phyloP scores from a whole-genome alignment of 164 flowering plant species.

The Aristolochia fimbriata region DNA sequence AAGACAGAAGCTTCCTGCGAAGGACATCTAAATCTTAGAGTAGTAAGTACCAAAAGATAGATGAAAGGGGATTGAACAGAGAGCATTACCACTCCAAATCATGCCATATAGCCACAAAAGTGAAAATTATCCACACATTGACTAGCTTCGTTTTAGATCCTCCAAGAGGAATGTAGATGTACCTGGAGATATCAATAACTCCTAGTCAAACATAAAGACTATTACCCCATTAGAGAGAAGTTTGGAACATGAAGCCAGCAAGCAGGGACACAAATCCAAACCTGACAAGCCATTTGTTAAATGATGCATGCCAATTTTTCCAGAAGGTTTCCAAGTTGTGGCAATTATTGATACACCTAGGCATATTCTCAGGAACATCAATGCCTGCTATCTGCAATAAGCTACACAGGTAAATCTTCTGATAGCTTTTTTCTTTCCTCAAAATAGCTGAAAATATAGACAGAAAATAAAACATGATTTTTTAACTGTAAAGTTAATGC shows the following conservation, averaged over 20 bases:
- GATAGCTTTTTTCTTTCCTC: too few relatives aligned
- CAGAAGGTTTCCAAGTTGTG: slow-evolving; percentile 83
- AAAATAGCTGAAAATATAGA: too few relatives aligned
- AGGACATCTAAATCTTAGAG: slow-evolving; percentile 6
- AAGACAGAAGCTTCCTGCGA: slow-evolving; percentile 89
- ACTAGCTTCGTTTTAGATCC: slow-evolving; percentile 76
- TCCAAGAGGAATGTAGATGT: slow-evolving; percentile 94
- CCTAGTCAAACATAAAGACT: not conserved
- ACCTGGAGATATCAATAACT: slow-evolving; percentile 32
- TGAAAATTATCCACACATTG: slow-evolving; percentile 89
- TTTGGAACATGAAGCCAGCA: not conserved
- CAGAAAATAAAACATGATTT: too few relatives aligned
- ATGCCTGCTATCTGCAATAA: slow-evolving; percentile 62
- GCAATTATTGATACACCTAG: slow-evolving; percentile 90
- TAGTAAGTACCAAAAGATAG: too few relatives aligned
- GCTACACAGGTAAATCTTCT: too few relatives aligned
- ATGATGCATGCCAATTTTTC: slow-evolving; percentile 99
- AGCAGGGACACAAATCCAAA: slow-evolving; percentile 11
- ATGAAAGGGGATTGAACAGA: not conserved
- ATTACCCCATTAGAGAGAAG: not conserved
- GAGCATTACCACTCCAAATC: slow-evolving; percentile 81
- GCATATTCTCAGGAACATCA: slow-evolving; percentile 93
- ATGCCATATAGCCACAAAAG: slow-evolving; percentile 99
- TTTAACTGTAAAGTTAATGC: too few relatives aligned
- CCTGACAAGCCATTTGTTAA: slow-evolving; percentile 98